A percentile compares a stretch with the other conserved stretches of the same genome.
Conservation (phyloP, 192 early-diverging fungal species). For the Coemansia interrupta region DNA sequence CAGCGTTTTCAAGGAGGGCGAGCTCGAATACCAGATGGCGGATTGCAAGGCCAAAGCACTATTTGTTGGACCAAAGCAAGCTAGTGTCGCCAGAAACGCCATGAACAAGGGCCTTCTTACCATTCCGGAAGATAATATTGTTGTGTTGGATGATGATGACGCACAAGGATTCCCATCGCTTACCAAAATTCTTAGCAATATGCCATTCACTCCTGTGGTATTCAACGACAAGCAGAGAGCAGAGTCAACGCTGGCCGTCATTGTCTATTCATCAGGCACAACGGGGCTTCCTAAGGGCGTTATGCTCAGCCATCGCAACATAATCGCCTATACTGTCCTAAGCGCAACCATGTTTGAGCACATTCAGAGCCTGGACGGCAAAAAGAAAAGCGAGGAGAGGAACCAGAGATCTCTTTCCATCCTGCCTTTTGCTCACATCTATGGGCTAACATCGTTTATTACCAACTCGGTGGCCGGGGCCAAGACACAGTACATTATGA, state of each 20-base stretch:
- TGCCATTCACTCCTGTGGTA: constrained; percentile 8
- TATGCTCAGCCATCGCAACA: constrained; percentile 71
- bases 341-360: constrained; percentile 43
- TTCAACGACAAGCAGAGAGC: constrained; percentile 27
- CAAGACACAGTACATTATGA: constrained; percentile 62
- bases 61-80: constrained; percentile 56
- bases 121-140: constrained; percentile 9
- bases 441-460: constrained; percentile 50
- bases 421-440: constrained; percentile 67
- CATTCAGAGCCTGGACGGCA: constrained; percentile 7
- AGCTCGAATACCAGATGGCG: constrained; percentile 68
- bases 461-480: constrained; percentile 25
- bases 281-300: constrained; percentile 74
- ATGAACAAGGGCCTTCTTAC: constrained; percentile 7
- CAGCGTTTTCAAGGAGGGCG: constrained; percentile 56
- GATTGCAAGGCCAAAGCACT: constrained; percentile 58
- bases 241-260: constrained; percentile 11
- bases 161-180: constrained; percentile 55
- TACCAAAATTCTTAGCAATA: constrained; percentile 6
- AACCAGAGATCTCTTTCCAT: constrained; percentile 24
- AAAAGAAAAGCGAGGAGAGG: constrained; percentile 4
- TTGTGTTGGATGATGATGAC: constrained; percentile 55
- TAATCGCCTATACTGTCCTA: constrained; percentile 64
- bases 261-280: constrained; percentile 43
- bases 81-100: constrained; percentile 19